Conservation (phyloP, 2,329 filamentous ascomycete genomes). For the Chalaropsis ovoidea region DNA sequence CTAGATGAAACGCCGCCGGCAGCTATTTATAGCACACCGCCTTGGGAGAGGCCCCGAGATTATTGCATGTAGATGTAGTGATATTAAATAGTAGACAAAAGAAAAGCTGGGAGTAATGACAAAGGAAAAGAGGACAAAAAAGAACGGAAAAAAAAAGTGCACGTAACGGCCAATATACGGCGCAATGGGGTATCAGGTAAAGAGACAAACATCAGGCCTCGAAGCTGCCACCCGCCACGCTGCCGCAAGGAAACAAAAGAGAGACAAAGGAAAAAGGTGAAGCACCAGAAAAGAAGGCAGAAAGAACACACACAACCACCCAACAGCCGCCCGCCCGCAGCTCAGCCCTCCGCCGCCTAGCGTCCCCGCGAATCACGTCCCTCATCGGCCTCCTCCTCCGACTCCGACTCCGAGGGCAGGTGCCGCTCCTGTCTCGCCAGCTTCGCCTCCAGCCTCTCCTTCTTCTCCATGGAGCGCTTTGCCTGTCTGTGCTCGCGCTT, state of each 20-base stretch:
- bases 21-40: neutral
- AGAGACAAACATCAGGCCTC: slow-evolving; percentile 8
- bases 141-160: slow-evolving; percentile 4
- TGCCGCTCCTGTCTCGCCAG: slow-evolving; percentile 28
- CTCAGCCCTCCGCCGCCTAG: neutral
- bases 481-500: slow-evolving; percentile 31
- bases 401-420: slow-evolving; percentile 20
- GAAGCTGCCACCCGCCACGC: neutral
- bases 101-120: neutral
- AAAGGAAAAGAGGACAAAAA: slow-evolving; percentile 6
- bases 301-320: neutral
- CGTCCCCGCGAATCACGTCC: neutral
- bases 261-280: slow-evolving; percentile 2
- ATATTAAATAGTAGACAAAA: neutral
- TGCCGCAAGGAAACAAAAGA: neutral
- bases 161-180: neutral
- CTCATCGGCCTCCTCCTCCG: slow-evolving; percentile 6
- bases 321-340: too few relatives aligned
- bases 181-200: slow-evolving; percentile 21
- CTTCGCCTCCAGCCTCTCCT: slow-evolving; percentile 33
- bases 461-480: slow-evolving; percentile 32
- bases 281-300: neutral
- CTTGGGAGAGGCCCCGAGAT: neutral
- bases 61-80: neutral
- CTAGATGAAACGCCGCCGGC: neutral